Conservation (phyloP, 306 rosid species). For the Gynostemma pentaphyllum region DNA sequence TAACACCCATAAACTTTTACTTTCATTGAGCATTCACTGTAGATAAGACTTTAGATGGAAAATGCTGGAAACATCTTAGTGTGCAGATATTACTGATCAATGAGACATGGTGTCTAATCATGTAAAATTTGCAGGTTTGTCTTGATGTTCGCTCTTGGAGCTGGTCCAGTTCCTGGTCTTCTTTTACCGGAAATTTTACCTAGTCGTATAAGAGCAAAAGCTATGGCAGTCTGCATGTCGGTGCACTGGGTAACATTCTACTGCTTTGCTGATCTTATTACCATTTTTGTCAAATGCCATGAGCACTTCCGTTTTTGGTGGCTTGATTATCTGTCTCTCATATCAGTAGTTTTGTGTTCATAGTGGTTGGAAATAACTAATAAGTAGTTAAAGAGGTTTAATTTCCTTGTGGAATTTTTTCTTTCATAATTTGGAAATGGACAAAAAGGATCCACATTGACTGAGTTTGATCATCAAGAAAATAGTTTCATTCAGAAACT, state of each 20-base stretch:
- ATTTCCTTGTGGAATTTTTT: not conserved
- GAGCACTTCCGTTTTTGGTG: not conserved
- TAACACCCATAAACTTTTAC: not conserved
- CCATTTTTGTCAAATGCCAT: not conserved
- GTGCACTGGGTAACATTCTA: constrained; percentile 86
- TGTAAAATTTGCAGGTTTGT: constrained; percentile 60
- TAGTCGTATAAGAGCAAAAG: constrained; percentile 79
- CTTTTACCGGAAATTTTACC: constrained; percentile 94
- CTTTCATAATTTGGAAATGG: not conserved
- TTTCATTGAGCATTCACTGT: not conserved
- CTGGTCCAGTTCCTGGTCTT: constrained; percentile 97
- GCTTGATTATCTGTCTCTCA: not conserved
- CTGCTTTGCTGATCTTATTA: not conserved
- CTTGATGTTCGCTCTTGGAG: constrained; percentile 83
- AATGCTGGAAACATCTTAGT: not conserved
- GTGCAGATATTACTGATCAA: not conserved
- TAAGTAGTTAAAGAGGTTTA: not conserved
- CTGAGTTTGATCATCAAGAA: not conserved
- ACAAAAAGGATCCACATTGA: not conserved
- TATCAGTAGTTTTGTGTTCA: not conserved
- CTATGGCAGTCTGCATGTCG: constrained; percentile 93
- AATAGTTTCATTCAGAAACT: not conserved
- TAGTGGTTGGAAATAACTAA: not conserved
- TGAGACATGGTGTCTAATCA: constrained; percentile 3
- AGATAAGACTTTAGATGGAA: not conserved